Evolutionary conservation across 345 rosid species (phyloP).

Genomic region (Streptanthus diversifolius): DNA sequence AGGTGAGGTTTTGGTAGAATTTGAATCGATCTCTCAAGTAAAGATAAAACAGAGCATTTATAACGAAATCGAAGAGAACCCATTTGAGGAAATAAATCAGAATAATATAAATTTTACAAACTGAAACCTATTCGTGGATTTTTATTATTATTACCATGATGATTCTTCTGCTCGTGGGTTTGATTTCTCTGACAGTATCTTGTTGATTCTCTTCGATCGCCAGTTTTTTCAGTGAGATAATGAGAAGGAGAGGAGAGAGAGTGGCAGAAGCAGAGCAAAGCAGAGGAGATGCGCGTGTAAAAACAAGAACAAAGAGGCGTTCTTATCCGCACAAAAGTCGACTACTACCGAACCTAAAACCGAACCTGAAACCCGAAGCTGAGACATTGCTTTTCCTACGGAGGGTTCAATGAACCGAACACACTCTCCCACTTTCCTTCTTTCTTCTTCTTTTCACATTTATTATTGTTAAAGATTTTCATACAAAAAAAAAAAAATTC

Average conservation of each 20-base stretch:
- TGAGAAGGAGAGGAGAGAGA: background rate
- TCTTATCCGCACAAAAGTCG: conserved; percentile 59
- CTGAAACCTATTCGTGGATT: background rate
- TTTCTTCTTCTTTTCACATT: conserved; percentile 16
- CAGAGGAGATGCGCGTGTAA: conserved; percentile 19
- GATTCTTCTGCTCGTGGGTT: conserved; percentile 54
- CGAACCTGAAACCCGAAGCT: conserved; percentile 29
- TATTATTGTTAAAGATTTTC: conserved; percentile 13
- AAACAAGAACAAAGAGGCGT: conserved; percentile 39
- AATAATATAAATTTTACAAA: background rate
- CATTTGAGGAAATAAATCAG: background rate
- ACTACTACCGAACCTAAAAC: conserved; percentile 24
- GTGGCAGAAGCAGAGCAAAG: background rate
- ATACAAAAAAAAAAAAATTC: too few relatives aligned
- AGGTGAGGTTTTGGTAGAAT: background rate
- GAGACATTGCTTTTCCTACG: conserved; percentile 30
- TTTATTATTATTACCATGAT: conserved; percentile 40
- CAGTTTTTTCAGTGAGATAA: conserved; percentile 43
- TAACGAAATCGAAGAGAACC: conserved; percentile 1
- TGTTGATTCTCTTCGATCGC: conserved; percentile 54
- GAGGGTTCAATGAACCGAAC: conserved; percentile 59
- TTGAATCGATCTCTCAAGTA: conserved; percentile 12
- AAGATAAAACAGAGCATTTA: conserved; percentile 22
- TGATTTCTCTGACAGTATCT: conserved; percentile 54
- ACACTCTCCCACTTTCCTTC: conserved; percentile 44